These are phyloP conservation scores for Emmonsiellopsis sp. DNA, from an alignment of 2,329 filamentous ascomycete genomes.

Conservation along the genomic window DNA sequence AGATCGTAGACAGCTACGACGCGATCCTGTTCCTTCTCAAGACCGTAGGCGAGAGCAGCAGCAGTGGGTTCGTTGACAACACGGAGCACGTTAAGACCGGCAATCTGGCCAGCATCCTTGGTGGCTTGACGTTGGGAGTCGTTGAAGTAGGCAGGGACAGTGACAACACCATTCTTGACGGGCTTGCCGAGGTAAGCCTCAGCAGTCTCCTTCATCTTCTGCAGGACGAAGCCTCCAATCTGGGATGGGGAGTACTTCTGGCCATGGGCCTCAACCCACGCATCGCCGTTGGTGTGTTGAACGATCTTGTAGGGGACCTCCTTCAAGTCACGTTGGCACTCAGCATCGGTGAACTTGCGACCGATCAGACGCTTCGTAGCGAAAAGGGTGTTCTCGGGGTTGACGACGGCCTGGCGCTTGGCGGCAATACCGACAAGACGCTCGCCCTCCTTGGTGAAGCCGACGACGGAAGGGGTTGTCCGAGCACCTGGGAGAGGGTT, in stretches of 20 bases:
- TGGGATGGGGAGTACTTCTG: conserved; percentile 98
- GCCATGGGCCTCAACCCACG: conserved; percentile 86
- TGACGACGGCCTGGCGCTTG: conserved; percentile 96
- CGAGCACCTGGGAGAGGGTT: conserved; percentile 54
- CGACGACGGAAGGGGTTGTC: conserved; percentile 89
- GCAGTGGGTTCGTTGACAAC: conserved; percentile 97
- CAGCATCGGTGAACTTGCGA: conserved; percentile 86
- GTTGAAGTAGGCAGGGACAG: conserved; percentile 97
- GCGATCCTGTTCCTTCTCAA: conserved; percentile 87
- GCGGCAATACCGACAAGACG: conserved; percentile 93
- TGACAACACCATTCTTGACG: conserved; percentile 93
- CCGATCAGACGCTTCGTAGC: conserved; percentile 98
- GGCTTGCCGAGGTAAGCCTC: conserved; percentile 85
- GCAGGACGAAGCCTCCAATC: conserved; percentile 89
- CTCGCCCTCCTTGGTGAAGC: conserved; percentile 91
- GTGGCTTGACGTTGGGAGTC: conserved; percentile 96
- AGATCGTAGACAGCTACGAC: conserved; percentile 95
- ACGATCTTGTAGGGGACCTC: conserved; percentile 98
- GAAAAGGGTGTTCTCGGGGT: conserved; percentile 97
- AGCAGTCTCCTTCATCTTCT: conserved; percentile 99
- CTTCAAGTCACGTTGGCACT: conserved; percentile 95
- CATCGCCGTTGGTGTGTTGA: conserved; percentile 91
- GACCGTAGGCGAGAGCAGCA: conserved; percentile 87
- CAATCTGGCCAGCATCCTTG: conserved; percentile 95
- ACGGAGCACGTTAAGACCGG: conserved; percentile 91